Percentiles rank a stretch among this genome's conserved stretches.
Conservation (phyloP, 441 rosid genomes). For the Pelargonium citronellum region DNA sequence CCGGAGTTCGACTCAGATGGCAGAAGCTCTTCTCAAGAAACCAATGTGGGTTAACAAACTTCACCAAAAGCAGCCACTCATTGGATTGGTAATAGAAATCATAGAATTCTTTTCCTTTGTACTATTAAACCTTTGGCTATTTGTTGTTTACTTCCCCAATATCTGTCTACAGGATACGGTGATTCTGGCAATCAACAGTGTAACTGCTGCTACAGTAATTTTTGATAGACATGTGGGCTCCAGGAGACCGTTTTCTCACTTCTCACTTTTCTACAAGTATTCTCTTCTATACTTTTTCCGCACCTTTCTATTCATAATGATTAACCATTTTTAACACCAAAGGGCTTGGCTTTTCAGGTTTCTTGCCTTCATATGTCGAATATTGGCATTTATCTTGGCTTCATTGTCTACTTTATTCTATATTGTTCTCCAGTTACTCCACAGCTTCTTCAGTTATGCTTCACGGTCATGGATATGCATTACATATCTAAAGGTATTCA, state of each 20-base stretch:
- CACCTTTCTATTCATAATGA: neutral
- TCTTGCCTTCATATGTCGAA: slow-evolving; percentile 36
- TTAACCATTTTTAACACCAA: slow-evolving; percentile 22
- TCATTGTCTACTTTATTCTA: slow-evolving; percentile 60
- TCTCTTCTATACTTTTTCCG: slow-evolving; percentile 19
- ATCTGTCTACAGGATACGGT: slow-evolving; percentile 46
- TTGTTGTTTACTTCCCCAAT: slow-evolving; percentile 12
- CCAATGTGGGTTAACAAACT: slow-evolving; percentile 68
- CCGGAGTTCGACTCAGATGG: slow-evolving; percentile 33
- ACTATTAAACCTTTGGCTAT: slow-evolving; percentile 3
- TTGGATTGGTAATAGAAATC: slow-evolving; percentile 55
- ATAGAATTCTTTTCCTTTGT: slow-evolving; percentile 13
- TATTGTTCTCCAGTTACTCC: slow-evolving; percentile 38
- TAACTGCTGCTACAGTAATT: slow-evolving; percentile 38
- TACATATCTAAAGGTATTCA: slow-evolving; percentile 36
- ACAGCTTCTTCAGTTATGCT: slow-evolving; percentile 32
- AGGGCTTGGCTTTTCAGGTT: slow-evolving; percentile 47
- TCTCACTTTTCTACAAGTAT: slow-evolving; percentile 41
- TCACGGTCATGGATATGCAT: slow-evolving; percentile 31
- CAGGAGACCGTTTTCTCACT: slow-evolving; percentile 26
- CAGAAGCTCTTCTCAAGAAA: slow-evolving; percentile 38
- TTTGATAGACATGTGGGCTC: slow-evolving; percentile 35
- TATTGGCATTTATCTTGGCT: slow-evolving; percentile 48
- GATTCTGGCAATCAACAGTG: slow-evolving; percentile 62
- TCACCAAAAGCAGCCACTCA: slow-evolving; percentile 41